Percentiles rank a stretch among this genome's conserved stretches.
phyloP scores from a whole-genome alignment of 345 rosid genomes.

The Salix udensis region DNA sequence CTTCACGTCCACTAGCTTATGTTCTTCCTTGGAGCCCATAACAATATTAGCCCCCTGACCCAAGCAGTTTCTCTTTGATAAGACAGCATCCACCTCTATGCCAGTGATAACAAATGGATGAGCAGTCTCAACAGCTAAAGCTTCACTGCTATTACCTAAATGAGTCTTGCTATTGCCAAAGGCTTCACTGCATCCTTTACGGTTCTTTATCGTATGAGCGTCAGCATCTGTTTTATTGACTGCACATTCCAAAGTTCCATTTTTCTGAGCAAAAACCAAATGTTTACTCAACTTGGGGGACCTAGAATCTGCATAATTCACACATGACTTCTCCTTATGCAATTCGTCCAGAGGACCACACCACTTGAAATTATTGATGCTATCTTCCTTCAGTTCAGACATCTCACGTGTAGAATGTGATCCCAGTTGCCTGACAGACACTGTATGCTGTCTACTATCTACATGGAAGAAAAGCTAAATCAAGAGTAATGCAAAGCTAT shows the following conservation, averaged over 20 bases:
- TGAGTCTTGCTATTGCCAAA: constrained; percentile 7
- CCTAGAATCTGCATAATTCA: constrained; percentile 19
- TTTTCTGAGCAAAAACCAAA: constrained; percentile 14
- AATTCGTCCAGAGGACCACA: constrained; percentile 24
- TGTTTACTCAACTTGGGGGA: constrained; percentile 21
- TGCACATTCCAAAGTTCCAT: constrained; percentile 23
- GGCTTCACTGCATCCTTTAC: constrained; percentile 13
- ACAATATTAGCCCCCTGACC: constrained; percentile 19
- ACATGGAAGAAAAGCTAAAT: constrained; percentile 36
- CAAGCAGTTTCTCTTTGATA: constrained; percentile 1
- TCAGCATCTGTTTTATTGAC: constrained; percentile 8
- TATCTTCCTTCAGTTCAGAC: constrained; percentile 18
- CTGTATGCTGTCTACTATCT: constrained; percentile 41
- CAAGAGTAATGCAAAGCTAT: constrained; percentile 21
- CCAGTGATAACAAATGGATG: constrained; percentile 12
- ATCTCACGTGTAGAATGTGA: constrained; percentile 21
- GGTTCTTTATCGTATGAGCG: constrained; percentile 3
- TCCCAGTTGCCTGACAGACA: constrained; percentile 18
- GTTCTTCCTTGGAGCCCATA: constrained; percentile 24
- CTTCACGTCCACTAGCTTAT: constrained; percentile 21
- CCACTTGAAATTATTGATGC: constrained; percentile 4
- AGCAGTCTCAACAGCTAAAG: constrained; percentile 20
- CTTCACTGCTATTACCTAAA: constrained; percentile 12
- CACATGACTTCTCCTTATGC: constrained; percentile 19
- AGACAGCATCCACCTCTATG: constrained; percentile 18